Percentiles rank a stretch among this genome's conserved stretches.
Evolutionary conservation across 345 rosid genomes (phyloP).

Genomic region (Bruguiera sexangula): DNA sequence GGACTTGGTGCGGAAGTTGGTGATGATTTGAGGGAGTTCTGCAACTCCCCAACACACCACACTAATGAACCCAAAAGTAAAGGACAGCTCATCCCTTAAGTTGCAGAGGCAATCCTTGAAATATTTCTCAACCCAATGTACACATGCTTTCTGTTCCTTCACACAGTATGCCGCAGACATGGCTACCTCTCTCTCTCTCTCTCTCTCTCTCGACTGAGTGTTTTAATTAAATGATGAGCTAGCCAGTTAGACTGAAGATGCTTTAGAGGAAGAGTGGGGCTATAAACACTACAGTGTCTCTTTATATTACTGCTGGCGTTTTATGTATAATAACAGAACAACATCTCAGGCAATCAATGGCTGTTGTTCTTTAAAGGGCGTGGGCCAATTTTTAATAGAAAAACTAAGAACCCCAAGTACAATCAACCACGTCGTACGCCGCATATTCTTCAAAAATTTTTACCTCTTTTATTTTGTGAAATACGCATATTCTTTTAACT

Average conservation of each 20-base stretch:
- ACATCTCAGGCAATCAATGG: too few species aligned
- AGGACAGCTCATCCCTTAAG: conserved; percentile 64
- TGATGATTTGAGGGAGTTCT: conserved; percentile 90
- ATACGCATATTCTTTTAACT: conserved; percentile 7
- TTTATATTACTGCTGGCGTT: too few species aligned
- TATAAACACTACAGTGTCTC: neutral
- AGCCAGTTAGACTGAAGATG: neutral
- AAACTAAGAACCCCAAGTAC: too few species aligned
- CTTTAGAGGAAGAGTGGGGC: neutral
- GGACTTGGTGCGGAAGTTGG: conserved; percentile 84
- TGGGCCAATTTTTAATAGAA: too few species aligned
- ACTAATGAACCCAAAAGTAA: conserved; percentile 63
- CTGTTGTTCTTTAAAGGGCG: too few species aligned
- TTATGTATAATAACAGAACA: too few species aligned
- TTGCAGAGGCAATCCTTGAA: conserved; percentile 88
- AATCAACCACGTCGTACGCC: conserved; percentile 4
- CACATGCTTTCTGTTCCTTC: conserved; percentile 60
- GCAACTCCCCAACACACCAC: conserved; percentile 86
- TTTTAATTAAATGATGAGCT: neutral
- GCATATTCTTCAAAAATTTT: conserved; percentile 5
- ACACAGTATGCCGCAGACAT: conserved; percentile 52
- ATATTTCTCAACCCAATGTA: conserved; percentile 65
- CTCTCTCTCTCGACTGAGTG: conserved; percentile 4
- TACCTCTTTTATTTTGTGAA: neutral
- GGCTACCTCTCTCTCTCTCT: conserved; percentile 20